phyloP scores from a whole-genome alignment of 2,329 filamentous ascomycete genomes.

The Nigrospora oryzae region DNA sequence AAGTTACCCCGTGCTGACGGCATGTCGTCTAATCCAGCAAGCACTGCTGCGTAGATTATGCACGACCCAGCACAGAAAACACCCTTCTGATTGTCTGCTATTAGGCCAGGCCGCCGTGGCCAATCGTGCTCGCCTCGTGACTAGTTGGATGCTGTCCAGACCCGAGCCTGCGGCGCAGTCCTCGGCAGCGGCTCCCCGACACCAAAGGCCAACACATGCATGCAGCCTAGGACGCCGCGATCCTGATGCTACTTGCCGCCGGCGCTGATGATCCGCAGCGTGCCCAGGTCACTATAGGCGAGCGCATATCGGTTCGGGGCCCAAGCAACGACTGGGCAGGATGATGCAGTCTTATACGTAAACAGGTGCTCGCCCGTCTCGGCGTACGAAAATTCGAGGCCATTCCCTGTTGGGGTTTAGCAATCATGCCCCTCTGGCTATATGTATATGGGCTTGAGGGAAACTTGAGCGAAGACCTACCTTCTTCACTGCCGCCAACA shows the following conservation, averaged over 20 bases:
- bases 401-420: slow-evolving; percentile 33
- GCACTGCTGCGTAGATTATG: too few relatives aligned
- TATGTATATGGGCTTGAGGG: background rate
- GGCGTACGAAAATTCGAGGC: slow-evolving; percentile 61
- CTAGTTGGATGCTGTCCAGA: too few relatives aligned
- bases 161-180: too few relatives aligned
- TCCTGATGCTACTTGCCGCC: slow-evolving; percentile 28
- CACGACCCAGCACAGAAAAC: too few relatives aligned
- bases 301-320: slow-evolving; percentile 67
- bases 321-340: slow-evolving; percentile 64
- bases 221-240: too few relatives aligned
- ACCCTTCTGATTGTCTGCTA: too few relatives aligned
- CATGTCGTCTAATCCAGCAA: background rate
- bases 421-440: slow-evolving; percentile 1
- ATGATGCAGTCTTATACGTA: slow-evolving; percentile 58
- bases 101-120: too few relatives aligned
- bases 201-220: too few relatives aligned
- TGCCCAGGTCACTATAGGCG: slow-evolving; percentile 63
- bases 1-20: background rate
- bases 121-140: too few relatives aligned
- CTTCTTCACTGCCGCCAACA: slow-evolving; percentile 67
- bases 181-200: too few relatives aligned
- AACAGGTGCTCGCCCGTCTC: slow-evolving; percentile 68
- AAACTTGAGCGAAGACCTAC: slow-evolving; percentile 22
- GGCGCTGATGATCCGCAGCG: slow-evolving; percentile 57